Evolutionary conservation across 1,139 yeast species (phyloP).

Genomic region (Yamadazyma dendronema): DNA sequence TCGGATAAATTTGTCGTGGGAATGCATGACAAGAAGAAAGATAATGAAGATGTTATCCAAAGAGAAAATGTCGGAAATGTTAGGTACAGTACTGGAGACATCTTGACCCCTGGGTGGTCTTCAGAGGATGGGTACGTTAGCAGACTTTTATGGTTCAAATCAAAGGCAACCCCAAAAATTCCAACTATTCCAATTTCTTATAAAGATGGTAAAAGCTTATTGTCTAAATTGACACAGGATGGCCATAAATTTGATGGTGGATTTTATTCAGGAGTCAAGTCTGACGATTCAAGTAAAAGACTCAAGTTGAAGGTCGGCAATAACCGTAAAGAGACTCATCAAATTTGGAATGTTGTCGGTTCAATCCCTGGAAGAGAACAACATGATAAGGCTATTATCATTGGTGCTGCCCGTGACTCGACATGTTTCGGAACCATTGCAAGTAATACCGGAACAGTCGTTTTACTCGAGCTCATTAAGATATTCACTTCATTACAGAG

Average conservation of each 20-base stretch:
- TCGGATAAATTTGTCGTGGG: slow-evolving; percentile 25
- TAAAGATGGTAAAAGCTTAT: slow-evolving; percentile 58
- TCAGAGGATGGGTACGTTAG: slow-evolving; percentile 41
- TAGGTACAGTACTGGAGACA: slow-evolving; percentile 73
- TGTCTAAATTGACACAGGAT: slow-evolving; percentile 42
- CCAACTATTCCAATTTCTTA: slow-evolving; percentile 78
- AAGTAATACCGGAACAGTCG: slow-evolving; percentile 74
- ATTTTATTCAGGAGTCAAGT: slow-evolving; percentile 30
- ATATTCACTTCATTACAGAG: slow-evolving; percentile 66
- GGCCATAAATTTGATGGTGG: slow-evolving; percentile 42
- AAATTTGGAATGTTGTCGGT: slow-evolving; percentile 77
- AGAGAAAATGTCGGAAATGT: slow-evolving; percentile 65
- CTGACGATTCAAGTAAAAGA: slow-evolving; percentile 24
- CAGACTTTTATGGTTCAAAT: slow-evolving; percentile 43
- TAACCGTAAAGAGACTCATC: slow-evolving; percentile 58
- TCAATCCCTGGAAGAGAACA: slow-evolving; percentile 82
- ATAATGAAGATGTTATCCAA: slow-evolving; percentile 50
- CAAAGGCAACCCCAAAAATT: slow-evolving; percentile 60
- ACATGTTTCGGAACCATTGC: slow-evolving; percentile 71
- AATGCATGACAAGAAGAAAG: slow-evolving; percentile 33
- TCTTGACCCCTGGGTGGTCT: slow-evolving; percentile 77
- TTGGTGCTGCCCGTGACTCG: slow-evolving; percentile 86
- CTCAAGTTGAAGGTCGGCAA: slow-evolving; percentile 45
- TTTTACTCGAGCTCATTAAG: slow-evolving; percentile 69
- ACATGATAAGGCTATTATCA: slow-evolving; percentile 64